Base-by-base conservation (phyloP, 306 rosid genomes). In the Lagenaria siceraria region DNA sequence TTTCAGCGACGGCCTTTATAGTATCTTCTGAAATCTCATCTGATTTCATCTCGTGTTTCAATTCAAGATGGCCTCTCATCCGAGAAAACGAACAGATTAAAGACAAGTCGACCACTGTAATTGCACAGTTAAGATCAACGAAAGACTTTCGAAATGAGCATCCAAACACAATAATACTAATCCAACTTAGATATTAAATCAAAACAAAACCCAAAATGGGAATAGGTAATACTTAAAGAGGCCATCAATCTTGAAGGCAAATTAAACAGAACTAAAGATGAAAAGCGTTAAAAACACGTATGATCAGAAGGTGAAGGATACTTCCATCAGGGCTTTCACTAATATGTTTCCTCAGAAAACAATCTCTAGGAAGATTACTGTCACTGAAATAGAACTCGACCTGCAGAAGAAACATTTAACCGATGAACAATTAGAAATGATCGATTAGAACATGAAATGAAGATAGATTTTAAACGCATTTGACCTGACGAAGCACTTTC, bases 331-430 rank as follows among this genome's bases (percentile, higher is more conserved):
- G 83, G 80, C 89, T 84, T 83, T 89, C 98, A 42, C 64, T 54
- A 14, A 93, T 82, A 33, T 81, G 49, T 72, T 88, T 93, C 72
- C 78, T 84, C 61, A 93, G 89, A 75, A 93, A 93, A 59, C 17
- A 62, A 56, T 93, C 98, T 60, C 85, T 78, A 0, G 97, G 97
- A 66, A 93, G 98, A 84, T 93, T 93, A 86, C 98, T 93, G 42
- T 93, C 97, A 58, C 98, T 84, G 87, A 93, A 91, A 87, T 93
- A 93, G 78, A 91, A 93, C 87, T 93, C 98, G 22, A 93, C 97
- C 98, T 90, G 81, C 21, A 81, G 29, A 46, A 29, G 59, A 56
- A 40, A 31, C 27, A 46, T 19, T 4, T 38, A 53, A 18, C 15
- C 24, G 38, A 66, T 24, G 21, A 62, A 25, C 15, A n/a, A 1